Base-by-base conservation (phyloP, 2,329 filamentous ascomycete genomes). In the Grosmannia huntii region DNA sequence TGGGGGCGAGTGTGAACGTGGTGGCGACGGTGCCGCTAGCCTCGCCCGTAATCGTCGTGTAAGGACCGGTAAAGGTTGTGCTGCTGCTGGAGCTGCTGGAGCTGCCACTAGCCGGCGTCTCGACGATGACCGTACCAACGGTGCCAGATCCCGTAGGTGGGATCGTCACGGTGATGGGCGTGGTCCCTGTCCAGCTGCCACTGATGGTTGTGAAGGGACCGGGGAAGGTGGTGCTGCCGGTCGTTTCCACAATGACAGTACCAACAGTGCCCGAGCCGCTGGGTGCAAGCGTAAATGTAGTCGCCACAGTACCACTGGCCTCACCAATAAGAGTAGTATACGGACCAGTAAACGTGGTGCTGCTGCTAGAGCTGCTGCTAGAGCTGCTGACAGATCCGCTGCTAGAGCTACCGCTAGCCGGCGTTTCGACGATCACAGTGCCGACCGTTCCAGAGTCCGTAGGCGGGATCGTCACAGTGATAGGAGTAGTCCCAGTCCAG, bases 231-330 rank as follows among this genome's bases (percentile, higher is more conserved):
- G 9, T 14, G 46, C 44, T 48, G 12, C n/a, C n/a, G n/a, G n/a
- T n/a, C n/a, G 46, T 60, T 38, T 62, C 57, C 11, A 64, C 48
- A 33, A 64, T 23, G 6, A 62, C 56, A 1, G 62, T 64, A 27
- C 58, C 61, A 6, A 58, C 73, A 66, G 82, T 78, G 46, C 86
- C 86, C 44, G 83, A 86, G 31, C 72, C 71, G 60, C 48, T 58
- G 5, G 60, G 60, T 5, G 55, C 31, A 4, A 61, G 1, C 0
- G 60, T 57, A 4, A 61, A 10, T 1, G 57, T 57, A 9, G 23
- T 14, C 3, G 57, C n/a, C 7, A 21, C 49, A 2, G 55, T 53
- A 33, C 60, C 60, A 7, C 41, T 57, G 38, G 33, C 57, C 2
- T 16, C 14, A 19, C 57, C 57, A 1, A 52, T 55, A n/a, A 59